phyloP scores from a whole-genome alignment of 2,329 filamentous ascomycete species.

The Thielaviopsis euricoi region DNA sequence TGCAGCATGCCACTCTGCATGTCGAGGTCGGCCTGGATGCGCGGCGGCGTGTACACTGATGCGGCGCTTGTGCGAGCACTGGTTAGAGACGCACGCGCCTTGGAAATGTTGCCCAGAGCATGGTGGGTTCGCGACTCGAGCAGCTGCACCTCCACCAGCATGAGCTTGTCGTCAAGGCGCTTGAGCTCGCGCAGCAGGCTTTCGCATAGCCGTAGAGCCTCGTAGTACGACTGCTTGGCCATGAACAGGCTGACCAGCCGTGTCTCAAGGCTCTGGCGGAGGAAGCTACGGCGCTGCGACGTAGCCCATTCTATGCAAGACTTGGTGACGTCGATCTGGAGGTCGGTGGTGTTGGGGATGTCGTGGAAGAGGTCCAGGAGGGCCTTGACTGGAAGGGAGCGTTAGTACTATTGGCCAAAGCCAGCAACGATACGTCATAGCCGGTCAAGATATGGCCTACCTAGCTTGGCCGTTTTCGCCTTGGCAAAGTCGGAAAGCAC shows the following conservation, averaged over 20 bases:
- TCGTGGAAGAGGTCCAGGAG: conserved; percentile 87
- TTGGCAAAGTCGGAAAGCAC: conserved; percentile 94
- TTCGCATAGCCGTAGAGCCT: conserved; percentile 92
- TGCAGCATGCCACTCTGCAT: conserved; percentile 99
- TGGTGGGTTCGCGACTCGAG: conserved; percentile 96
- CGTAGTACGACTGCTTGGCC: conserved; percentile 94
- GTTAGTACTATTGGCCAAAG: background rate
- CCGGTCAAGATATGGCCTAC: conserved; percentile 34
- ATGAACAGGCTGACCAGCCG: conserved; percentile 88
- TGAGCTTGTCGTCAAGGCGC: conserved; percentile 94
- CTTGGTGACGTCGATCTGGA: conserved; percentile 87
- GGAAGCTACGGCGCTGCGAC: conserved; percentile 82
- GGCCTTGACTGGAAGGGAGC: conserved; percentile 60
- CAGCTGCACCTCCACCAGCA: conserved; percentile 92
- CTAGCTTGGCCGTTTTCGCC: conserved; percentile 94
- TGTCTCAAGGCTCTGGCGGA: conserved; percentile 95
- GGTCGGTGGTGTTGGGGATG: conserved; percentile 88
- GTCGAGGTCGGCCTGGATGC: conserved; percentile 88
- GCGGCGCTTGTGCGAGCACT: conserved; percentile 89
- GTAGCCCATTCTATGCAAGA: conserved; percentile 99
- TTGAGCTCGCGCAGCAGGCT: conserved; percentile 90
- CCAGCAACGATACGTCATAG: background rate
- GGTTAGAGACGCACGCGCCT: conserved; percentile 86
- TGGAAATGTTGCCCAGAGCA: conserved; percentile 87
- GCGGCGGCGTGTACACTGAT: conserved; percentile 89